Evolutionary conservation across 371 early-diverging fungal genomes (phyloP), one percentile per base, ranked within the genome.

Genomic region (Massospora cicadina): DNA sequence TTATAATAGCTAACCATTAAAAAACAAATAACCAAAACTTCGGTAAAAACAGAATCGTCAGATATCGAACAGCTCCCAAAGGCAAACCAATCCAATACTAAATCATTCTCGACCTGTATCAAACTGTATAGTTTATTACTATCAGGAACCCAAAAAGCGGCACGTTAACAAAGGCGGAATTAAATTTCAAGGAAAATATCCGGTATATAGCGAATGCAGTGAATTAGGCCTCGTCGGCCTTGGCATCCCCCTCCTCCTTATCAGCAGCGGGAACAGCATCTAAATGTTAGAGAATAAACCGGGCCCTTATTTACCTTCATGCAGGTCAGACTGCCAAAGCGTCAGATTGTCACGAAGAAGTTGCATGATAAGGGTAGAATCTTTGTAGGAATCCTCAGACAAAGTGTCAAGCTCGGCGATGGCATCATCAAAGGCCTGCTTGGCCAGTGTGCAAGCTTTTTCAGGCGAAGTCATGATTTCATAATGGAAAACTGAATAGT

Each of bases 401-500:
- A 90, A 75, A 54, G 79, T 81, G 74, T 93, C 93, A 57, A 91
- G 73, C 70, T 88, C 87, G 54, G 88, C 80, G 73, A 91, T 89
- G 25, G 91, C 93, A 60, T 85, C 84, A 70, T 89, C 89, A 76
- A 91, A 91, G 0, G 91, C 91, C 65, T 81, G 78, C 73, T 86
- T 85, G 63, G 91, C 93, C n/a, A 91, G 77, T 64, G 79, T 77
- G 75, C 89, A 88, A 32, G 93, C 93, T 56, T 78, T 75, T 67
- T 84, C 81, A 30, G 86, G 84, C 21, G 87, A 81, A 70, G 86
- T 88, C 64, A 87, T 71, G 68, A 93, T 93, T 78, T 93, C 93
- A 76, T 88, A 93, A 78, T 87, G 85, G 78, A 91, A 93, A 26
- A 93, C 93, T 17, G 91, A 90, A 77, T 81, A 90, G 82, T 93